A percentile compares a stretch with the other conserved stretches of the same genome.
phyloP scores from a whole-genome alignment of 1,284 basidiomycete genomes.

The Anthracocystis walkeri region DNA sequence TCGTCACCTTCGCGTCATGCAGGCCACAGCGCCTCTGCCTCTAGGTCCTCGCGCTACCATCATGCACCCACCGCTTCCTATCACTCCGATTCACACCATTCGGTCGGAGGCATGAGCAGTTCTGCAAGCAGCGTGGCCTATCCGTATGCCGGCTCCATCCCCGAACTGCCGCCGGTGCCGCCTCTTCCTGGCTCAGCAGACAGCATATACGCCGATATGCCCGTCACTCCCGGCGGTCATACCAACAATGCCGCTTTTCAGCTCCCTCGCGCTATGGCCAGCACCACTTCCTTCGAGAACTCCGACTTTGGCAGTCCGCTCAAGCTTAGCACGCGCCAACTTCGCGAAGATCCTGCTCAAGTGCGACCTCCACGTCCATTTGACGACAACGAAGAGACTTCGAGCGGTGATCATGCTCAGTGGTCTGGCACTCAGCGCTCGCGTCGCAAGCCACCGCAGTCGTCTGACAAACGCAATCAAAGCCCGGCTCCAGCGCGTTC shows the following conservation, averaged over 20 bases:
- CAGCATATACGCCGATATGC: slow-evolving; percentile 36
- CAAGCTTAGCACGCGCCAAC: slow-evolving; percentile 20
- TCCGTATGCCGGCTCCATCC: slow-evolving; percentile 19
- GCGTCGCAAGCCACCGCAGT: slow-evolving; percentile 12
- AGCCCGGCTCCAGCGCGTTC: slow-evolving; percentile 24
- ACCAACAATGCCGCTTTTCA: slow-evolving; percentile 44
- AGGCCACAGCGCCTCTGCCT: slow-evolving; percentile 23
- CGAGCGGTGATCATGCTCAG: slow-evolving; percentile 46
- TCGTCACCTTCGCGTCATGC: slow-evolving; percentile 39
- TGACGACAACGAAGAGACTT: slow-evolving; percentile 38
- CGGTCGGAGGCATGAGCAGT: slow-evolving; percentile 38
- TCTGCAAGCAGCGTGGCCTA: slow-evolving; percentile 33
- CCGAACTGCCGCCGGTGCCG: slow-evolving; percentile 47
- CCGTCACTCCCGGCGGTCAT: slow-evolving; percentile 43
- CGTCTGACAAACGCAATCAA: slow-evolving; percentile 6
- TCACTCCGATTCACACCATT: slow-evolving; percentile 47
- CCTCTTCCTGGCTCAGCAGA: slow-evolving; percentile 46
- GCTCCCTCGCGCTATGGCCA: slow-evolving; percentile 42
- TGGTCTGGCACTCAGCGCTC: slow-evolving; percentile 19
- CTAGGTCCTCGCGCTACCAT: slow-evolving; percentile 41
- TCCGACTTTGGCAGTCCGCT: slow-evolving; percentile 36
- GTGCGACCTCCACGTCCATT: slow-evolving; percentile 12
- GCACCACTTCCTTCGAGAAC: slow-evolving; percentile 40
- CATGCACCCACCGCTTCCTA: slow-evolving; percentile 40
- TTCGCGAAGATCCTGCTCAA: slow-evolving; percentile 26